Evolutionary conservation across 208 protist species (phyloP).

Genomic region (Herpetomonas tarakana): DNA sequence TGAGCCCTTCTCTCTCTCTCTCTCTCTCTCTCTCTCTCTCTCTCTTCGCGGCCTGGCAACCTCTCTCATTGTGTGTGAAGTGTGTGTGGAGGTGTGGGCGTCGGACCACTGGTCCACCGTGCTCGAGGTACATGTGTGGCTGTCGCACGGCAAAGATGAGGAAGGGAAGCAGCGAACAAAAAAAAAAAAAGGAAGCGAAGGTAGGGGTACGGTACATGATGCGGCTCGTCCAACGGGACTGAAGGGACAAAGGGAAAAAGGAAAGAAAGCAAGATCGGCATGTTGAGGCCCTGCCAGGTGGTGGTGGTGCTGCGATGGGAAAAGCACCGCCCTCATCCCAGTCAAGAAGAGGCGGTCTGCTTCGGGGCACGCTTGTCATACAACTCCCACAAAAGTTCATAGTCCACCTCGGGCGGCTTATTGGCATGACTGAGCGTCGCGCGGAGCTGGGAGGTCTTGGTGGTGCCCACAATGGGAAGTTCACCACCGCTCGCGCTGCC

Average conservation of each 20-base stretch:
- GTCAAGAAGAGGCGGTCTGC: conserved; percentile 5
- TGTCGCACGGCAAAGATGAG: no score
- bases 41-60: no score
- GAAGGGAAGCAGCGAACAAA: conserved; percentile 7
- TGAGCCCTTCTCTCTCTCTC: no score
- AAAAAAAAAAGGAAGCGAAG: neutral
- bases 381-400: conserved; percentile 49
- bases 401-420: neutral
- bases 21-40: no score
- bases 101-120: no score
- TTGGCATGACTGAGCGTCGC: neutral
- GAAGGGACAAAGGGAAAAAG: conserved; percentile 8
- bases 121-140: no score
- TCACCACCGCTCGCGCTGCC: no score
- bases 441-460: neutral
- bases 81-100: neutral
- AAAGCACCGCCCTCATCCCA: no score
- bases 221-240: neutral
- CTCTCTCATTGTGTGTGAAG: neutral
- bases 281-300: no score
- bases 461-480: neutral
- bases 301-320: no score
- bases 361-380: conserved; percentile 35
- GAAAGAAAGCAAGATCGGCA: conserved; percentile 11
- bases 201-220: no score